Base-by-base conservation (phyloP, 2,329 filamentous ascomycete species). In the Phyllosticta citribraziliensis region DNA sequence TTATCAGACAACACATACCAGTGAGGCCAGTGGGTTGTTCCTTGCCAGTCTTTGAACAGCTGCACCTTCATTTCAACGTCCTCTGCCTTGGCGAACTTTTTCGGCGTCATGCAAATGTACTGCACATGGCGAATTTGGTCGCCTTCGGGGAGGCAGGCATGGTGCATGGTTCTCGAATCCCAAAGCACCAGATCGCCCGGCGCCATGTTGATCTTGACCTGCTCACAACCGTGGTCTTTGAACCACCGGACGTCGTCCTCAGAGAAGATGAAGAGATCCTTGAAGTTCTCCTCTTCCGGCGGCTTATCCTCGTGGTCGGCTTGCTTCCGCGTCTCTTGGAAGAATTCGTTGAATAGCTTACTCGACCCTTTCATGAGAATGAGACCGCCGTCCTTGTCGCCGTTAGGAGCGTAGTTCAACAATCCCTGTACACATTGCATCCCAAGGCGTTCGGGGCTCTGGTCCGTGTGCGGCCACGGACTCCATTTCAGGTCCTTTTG, bases 101-200 rank as follows among this genome's bases (percentile, higher is more conserved):
- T 54, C n/a, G 59, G 59, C 12, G 59, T 54, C 52, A 61, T 61
- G 53, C 52, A 60, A 19, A 60, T 60, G 11, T 60, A 60, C 40
- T 60, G 58, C n/a, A 53, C 58, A 8, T 52, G 47, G 9, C 53
- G 52, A n/a, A 60, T 60, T 40, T 71, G 68, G 17, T 73, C 64
- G n/a, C 70, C 71, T 58, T 74, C 70, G 9, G 73, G 71, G 2
- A 73, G 63, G n/a, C 51, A 57, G 22, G 61, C 63, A 52, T 67
- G 80, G 66, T 82, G 79, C 59, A 80, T 75, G 0, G 76, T 77
- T 2, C 79, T 69, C 4, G 74, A 75, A 62, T 79, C 78, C 78
- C 77, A 78, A 9, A 79, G 68, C 3, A 79, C 70, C 61, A 79
- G 67, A 62, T 78, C 76, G 6, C 76, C 76, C 12, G 75, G 73